Conservation (phyloP, 2,329 filamentous ascomycete genomes). For the Aspergillus calidoustus region DNA sequence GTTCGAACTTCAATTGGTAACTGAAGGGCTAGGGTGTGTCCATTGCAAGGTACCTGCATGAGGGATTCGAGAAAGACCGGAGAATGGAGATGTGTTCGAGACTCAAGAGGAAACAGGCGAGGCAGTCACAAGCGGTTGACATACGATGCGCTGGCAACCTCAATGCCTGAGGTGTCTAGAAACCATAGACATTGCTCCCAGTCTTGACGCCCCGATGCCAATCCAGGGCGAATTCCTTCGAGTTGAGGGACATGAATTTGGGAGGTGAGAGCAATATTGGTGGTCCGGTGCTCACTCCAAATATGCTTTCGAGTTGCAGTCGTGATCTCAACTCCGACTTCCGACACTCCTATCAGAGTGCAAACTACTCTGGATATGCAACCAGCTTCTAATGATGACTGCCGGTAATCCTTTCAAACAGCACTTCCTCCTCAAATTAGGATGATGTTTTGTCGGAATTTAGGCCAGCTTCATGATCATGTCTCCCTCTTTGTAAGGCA, state of each 20-base stretch:
- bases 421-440: not conserved
- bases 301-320: not conserved
- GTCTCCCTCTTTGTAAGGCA: too few species aligned
- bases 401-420: not conserved
- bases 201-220: not conserved
- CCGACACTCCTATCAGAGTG: not conserved
- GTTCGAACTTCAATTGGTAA: not conserved
- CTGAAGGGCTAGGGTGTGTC: not conserved
- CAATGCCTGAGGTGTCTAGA: not conserved
- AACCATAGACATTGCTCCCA: not conserved
- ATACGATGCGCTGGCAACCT: not conserved
- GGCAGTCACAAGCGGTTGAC: not conserved
- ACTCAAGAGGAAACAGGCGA: not conserved
- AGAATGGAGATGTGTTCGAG: not conserved
- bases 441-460: not conserved
- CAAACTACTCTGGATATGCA: not conserved
- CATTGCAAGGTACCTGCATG: slow-evolving; percentile 6
- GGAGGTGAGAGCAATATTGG: too few species aligned
- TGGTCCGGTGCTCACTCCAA: not conserved
- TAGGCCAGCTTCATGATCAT: too few species aligned
- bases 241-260: not conserved
- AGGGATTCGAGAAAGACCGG: not conserved
- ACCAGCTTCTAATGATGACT: not conserved
- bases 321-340: not conserved
- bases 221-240: not conserved